Evolutionary conservation across 2,329 filamentous ascomycete genomes (phyloP).

Genomic region (Fusarium virguliforme): DNA sequence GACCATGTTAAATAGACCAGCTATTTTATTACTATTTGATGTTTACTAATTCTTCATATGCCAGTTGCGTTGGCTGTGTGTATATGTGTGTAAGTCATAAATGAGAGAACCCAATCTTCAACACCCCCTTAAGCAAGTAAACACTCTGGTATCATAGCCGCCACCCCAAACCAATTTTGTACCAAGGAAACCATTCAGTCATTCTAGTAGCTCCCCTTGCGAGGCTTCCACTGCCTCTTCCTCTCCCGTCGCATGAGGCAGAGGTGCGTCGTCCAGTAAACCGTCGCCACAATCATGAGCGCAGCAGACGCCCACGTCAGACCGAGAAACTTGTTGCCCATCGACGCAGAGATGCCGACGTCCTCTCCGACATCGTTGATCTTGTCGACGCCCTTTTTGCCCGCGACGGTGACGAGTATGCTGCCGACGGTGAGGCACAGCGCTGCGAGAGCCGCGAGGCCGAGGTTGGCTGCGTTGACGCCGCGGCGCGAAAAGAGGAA

Average conservation of each 20-base stretch:
- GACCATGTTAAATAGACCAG: conserved; percentile 33
- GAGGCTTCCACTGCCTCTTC: conserved; percentile 49
- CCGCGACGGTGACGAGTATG: conserved; percentile 61
- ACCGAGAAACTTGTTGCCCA: conserved; percentile 63
- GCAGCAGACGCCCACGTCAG: conserved; percentile 66
- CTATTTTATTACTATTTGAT: conserved; percentile 43
- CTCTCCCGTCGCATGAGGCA: conserved; percentile 51
- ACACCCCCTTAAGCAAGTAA: conserved; percentile 19
- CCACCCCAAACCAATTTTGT: conserved; percentile 15
- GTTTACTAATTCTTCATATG: conserved; percentile 17
- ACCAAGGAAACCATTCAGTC: conserved; percentile 27
- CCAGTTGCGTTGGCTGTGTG: conserved; percentile 18
- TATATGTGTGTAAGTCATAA: conserved; percentile 12
- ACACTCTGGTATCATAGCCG: conserved; percentile 45
- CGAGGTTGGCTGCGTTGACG: conserved; percentile 57
- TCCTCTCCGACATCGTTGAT: conserved; percentile 63
- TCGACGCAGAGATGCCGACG: conserved; percentile 62
- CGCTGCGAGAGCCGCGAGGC: conserved; percentile 56
- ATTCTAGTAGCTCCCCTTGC: conserved; percentile 52
- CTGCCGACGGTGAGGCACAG: conserved; percentile 60
- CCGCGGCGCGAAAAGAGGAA: conserved; percentile 51
- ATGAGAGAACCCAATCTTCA: conserved; percentile 21
- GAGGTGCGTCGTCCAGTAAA: conserved; percentile 62
- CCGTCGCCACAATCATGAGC: conserved; percentile 59
- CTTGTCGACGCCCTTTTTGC: conserved; percentile 59